phyloP scores from a whole-genome alignment of 441 rosid species.

The Lepidium campestre region DNA sequence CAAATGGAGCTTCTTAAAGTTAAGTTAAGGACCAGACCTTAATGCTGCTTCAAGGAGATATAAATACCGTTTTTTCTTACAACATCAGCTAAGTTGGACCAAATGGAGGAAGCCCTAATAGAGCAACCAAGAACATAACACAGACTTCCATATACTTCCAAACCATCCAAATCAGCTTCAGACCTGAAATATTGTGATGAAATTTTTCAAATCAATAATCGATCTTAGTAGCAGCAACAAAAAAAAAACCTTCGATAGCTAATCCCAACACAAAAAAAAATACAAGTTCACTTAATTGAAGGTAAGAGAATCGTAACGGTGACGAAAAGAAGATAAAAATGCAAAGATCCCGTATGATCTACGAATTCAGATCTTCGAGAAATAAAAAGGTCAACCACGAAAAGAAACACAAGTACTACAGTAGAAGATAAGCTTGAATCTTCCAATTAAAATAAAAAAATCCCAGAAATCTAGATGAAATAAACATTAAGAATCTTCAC shows the following conservation, averaged over 20 bases:
- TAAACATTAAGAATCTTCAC: background rate
- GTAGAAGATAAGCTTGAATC: constrained; percentile 5
- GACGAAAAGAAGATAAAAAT: constrained; percentile 22
- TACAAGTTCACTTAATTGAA: background rate
- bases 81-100: constrained; percentile 19
- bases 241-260: background rate
- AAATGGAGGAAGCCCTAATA: constrained; percentile 27
- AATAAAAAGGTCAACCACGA: constrained; percentile 22
- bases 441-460: background rate
- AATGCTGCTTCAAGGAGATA: constrained; percentile 4
- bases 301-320: constrained; percentile 24
- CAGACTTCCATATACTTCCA: constrained; percentile 23
- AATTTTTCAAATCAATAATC: background rate
- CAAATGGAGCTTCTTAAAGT: constrained; percentile 10
- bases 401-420: background rate
- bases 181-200: constrained; percentile 5
- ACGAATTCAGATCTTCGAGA: constrained; percentile 29
- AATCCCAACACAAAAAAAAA: too few relatives aligned
- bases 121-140: constrained; percentile 20
- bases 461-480: constrained; percentile 1
- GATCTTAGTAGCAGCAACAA: background rate
- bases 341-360: constrained; percentile 28
- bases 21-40: constrained; percentile 2
- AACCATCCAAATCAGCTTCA: constrained; percentile 12
- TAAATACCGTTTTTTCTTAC: background rate